Evolutionary conservation across 2,329 filamentous ascomycete genomes (phyloP).

Genomic region (Penicillium italicum): DNA sequence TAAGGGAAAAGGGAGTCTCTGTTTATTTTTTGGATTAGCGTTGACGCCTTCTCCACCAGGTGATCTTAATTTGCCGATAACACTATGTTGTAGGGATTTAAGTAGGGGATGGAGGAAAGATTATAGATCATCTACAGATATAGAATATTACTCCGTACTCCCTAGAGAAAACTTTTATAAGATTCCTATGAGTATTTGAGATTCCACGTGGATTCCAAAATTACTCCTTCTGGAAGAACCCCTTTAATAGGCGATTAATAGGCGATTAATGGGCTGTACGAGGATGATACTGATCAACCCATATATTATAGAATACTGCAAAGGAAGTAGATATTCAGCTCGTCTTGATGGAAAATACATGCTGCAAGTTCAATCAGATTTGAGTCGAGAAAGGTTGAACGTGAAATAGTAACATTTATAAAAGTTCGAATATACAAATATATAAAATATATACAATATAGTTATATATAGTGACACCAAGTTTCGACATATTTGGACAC

Average conservation of each 20-base stretch:
- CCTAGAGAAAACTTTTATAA: too few species aligned
- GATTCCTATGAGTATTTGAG: slow-evolving; percentile 3
- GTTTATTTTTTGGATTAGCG: slow-evolving; percentile 13
- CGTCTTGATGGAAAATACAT: not conserved
- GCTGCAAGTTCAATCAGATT: not conserved
- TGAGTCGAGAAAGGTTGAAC: not conserved
- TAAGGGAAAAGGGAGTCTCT: slow-evolving; percentile 1
- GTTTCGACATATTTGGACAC: too few species aligned
- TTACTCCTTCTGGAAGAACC: not conserved
- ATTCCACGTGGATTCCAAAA: slow-evolving; percentile 1
- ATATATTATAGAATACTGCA: not conserved
- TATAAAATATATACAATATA: too few species aligned
- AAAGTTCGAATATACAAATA: not conserved
- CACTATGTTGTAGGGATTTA: not conserved
- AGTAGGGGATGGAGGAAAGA: not conserved
- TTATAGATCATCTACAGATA: not conserved
- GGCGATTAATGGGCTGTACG: not conserved
- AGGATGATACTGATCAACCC: not conserved
- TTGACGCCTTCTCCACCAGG: slow-evolving; percentile 18
- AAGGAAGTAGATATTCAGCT: not conserved
- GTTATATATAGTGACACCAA: too few species aligned
- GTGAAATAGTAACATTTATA: not conserved
- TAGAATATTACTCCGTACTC: too few species aligned
- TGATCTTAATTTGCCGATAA: slow-evolving; percentile 20
- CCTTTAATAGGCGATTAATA: not conserved